Percentiles rank a stretch among this genome's conserved stretches.
Evolutionary conservation across 371 early-diverging fungal genomes (phyloP).

Genomic region (Mortierella sp.): DNA sequence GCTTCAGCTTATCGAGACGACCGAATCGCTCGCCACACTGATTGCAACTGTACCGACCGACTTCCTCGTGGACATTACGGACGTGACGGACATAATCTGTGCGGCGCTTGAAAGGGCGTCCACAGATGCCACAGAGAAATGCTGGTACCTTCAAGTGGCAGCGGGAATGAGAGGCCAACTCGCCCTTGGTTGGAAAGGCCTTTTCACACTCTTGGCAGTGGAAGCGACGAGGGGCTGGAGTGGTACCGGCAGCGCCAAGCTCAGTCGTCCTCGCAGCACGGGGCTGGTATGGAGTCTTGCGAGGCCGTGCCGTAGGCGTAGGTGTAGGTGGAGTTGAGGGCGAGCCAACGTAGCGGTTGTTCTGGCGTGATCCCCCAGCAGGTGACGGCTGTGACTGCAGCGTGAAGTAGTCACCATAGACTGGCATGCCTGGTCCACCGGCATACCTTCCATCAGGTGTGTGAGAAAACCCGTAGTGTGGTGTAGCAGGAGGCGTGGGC

Average conservation of each 20-base stretch:
- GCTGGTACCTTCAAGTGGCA: constrained; percentile 54
- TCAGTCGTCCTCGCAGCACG: constrained; percentile 24
- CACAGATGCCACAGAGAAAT: constrained; percentile 53
- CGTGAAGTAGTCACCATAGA: constrained; percentile 53
- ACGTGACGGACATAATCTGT: constrained; percentile 57
- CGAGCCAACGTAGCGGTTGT: constrained; percentile 47
- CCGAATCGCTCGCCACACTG: constrained; percentile 51
- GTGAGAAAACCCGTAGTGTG: constrained; percentile 51
- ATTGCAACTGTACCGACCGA: constrained; percentile 48
- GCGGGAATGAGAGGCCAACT: constrained; percentile 48
- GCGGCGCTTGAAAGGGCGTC: constrained; percentile 55
- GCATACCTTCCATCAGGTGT: constrained; percentile 52
- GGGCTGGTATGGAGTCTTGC: constrained; percentile 51
- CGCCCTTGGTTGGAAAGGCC: constrained; percentile 54
- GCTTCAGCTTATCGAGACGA: constrained; percentile 52
- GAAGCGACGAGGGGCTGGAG: constrained; percentile 45
- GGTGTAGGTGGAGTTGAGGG: constrained; percentile 55
- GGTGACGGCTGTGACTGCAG: constrained; percentile 36
- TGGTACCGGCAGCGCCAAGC: constrained; percentile 22
- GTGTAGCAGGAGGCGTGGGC: constrained; percentile 48
- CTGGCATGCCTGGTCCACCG: constrained; percentile 29
- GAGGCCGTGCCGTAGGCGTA: constrained; percentile 38
- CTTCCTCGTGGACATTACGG: constrained; percentile 54
- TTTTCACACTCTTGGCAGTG: constrained; percentile 51
- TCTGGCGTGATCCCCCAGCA: constrained; percentile 27